Evolutionary conservation across 2,329 filamentous ascomycete species (phyloP), one percentile per base, ranked within the genome.

Genomic region (Aspergillus uvarum): DNA sequence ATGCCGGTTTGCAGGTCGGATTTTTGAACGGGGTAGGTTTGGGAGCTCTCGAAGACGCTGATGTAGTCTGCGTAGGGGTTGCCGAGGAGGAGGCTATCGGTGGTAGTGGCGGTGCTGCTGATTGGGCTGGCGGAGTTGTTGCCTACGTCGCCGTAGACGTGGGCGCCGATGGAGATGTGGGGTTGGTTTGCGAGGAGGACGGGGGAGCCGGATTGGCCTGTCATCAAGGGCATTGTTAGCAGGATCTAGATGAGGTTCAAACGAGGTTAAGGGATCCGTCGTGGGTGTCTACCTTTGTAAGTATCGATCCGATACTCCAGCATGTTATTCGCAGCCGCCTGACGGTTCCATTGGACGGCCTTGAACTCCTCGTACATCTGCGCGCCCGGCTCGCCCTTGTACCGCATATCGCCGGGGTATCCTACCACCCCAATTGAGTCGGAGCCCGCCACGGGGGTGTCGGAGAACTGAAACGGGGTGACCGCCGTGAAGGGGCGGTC

Each of bases 261-360:
- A 22, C 22, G 22, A 3, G 22, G 22, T 22, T 22, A 29, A 29
- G 7, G 26, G 8, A 8, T 7, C 26, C 10, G 14, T 10, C 32
- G 31, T 12, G 32, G 32, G 32, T 29, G n/a, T n/a, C 14, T 19
- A 55, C 52, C 52, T 8, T 47, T 31, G 21, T 55, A 44, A 5
- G 52, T 24, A 32, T 55, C 52, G 19, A 55, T 55, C 5, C 22
- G 21, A 47, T 55, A 55, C 38, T 55, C 52, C 14, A 55, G 38
- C 12, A 44, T 55, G n/a, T 47, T 38, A 24, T 26, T 47, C 10
- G 21, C 26, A 24, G 52, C 44, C 21, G 22, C 22, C 12, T 32
- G 32, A 3, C 44, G 12, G 29, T 47, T 42, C 52, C 38, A 55
- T 21, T 44, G 16, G 14, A 22, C 26, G 5, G 44, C 52, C 14